Conservation (phyloP, 23 red algal genomes). For the Cyanidiococcus yangmingshanensis region DNA sequence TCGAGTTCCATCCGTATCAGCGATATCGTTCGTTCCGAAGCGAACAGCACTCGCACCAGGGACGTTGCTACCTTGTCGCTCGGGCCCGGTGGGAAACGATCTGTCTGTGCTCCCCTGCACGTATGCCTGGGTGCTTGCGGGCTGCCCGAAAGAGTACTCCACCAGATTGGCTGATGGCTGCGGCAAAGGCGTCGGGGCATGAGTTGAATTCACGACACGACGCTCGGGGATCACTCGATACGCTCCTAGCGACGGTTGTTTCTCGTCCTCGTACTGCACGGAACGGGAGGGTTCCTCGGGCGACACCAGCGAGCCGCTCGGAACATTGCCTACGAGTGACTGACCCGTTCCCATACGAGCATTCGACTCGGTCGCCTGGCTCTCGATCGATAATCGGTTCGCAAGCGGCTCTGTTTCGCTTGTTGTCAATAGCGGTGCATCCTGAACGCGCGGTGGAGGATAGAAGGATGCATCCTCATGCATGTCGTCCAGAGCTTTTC, state of each 20-base stretch:
- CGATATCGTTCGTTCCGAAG: neutral
- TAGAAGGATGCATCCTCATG: constrained; percentile 1
- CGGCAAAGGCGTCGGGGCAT: neutral
- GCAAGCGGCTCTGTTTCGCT: neutral
- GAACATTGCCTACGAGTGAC: neutral
- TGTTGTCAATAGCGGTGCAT: neutral
- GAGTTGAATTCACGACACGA: neutral
- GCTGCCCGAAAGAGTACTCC: neutral
- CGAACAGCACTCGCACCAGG: neutral
- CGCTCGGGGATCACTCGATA: neutral
- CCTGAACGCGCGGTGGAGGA: neutral
- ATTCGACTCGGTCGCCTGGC: neutral
- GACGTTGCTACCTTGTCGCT: neutral
- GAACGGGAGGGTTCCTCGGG: neutral
- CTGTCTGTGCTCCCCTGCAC: neutral
- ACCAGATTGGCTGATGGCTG: neutral
- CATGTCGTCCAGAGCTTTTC: neutral
- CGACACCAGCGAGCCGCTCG: neutral
- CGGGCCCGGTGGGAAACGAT: neutral
- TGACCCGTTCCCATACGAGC: neutral
- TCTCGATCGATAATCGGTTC: neutral
- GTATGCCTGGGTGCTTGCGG: neutral
- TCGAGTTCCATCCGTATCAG: neutral
- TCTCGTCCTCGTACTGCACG: neutral
- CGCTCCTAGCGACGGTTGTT: neutral